Percentiles rank a stretch among this genome's conserved stretches.
phyloP scores from a whole-genome alignment of 2,329 filamentous ascomycete species.

The Talaromyces verruculosus region DNA sequence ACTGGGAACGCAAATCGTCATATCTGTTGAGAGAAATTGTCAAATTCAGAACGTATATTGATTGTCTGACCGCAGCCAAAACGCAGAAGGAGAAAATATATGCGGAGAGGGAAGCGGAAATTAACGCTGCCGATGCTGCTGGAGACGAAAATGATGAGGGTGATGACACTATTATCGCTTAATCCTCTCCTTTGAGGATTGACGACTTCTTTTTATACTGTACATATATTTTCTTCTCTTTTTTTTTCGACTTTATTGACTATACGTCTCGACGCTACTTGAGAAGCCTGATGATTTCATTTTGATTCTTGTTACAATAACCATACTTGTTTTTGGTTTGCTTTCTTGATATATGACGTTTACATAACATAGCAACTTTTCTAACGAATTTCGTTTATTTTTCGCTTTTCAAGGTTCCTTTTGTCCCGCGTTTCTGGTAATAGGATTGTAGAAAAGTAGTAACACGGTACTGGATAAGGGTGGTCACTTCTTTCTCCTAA shows the following conservation, averaged over 20 bases:
- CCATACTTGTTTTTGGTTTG: not conserved
- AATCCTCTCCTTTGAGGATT: not conserved
- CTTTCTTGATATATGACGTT: not conserved
- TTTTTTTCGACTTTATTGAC: not conserved
- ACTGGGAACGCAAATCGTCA: slow-evolving; percentile 95
- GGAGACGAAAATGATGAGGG: not conserved
- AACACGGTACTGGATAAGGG: too few species aligned
- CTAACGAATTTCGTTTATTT: not conserved
- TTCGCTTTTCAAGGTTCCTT: too few species aligned
- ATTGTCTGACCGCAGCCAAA: slow-evolving; percentile 72
- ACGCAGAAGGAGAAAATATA: slow-evolving; percentile 70
- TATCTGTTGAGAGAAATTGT: slow-evolving; percentile 92
- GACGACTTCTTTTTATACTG: not conserved
- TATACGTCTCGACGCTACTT: not conserved
- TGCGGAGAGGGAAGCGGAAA: slow-evolving; percentile 26
- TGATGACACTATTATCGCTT: slow-evolving; percentile 5
- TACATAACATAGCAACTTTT: not conserved
- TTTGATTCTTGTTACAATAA: not conserved
- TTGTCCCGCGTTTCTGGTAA: too few species aligned
- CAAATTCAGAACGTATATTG: slow-evolving; percentile 94
- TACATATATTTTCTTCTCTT: slow-evolving; percentile 1
- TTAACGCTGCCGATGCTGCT: not conserved
- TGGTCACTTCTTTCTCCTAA: too few species aligned
- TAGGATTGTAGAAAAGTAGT: too few species aligned
- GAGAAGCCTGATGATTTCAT: slow-evolving; percentile 1